Evolutionary conservation across 768 basidiomycete genomes (phyloP), one percentile per base, ranked within the genome.

Genomic region (Lentinula sp.): DNA sequence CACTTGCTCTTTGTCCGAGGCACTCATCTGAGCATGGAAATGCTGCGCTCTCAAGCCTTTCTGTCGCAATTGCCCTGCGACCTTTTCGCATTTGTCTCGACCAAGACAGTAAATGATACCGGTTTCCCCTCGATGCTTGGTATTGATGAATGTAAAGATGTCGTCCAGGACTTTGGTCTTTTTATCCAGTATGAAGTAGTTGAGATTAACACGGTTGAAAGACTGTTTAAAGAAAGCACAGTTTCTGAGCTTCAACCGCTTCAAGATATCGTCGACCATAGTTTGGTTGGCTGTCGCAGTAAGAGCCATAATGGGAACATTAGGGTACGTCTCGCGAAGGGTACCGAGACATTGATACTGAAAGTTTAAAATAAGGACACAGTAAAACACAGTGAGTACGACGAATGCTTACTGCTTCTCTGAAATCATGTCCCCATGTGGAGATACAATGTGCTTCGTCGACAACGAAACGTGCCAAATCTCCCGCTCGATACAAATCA

Each of bases 401-500:
- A 23, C 21, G 8, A 45, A n/a, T 13, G 39, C 87, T 65, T 73
- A 91, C 90, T 28, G 89, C 84, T n/a, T 84, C 83, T 54, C 96
- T 85, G 68, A 97, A 95, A 69, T 95, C 89, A 68, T 95, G 86
- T 5, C 96, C 97, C 97, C 97, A 98, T 21, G 87, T 86, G 13
- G 86, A 88, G 46, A 98, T 91, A 70, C 93, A 94, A 71, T 99
- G 97, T 2, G 95, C 96, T 70, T 99, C 97, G 69, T 99, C 97
- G 55, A 98, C 82, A 1, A 97, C 95, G 69, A 99, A 96, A 35
- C 96, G 78, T 13, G 93, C 94, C 43, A 99, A 70, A 60, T 81
- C 75, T 4, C 79, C 75, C 28, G 74, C 69, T 5, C 74, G 68
- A 67, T 94, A 80, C 2, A 98, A 75, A n/a, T 75, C 71, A 18